phyloP scores from a whole-genome alignment of 306 rosid genomes.

The Dalbergia cochinchinensis region DNA sequence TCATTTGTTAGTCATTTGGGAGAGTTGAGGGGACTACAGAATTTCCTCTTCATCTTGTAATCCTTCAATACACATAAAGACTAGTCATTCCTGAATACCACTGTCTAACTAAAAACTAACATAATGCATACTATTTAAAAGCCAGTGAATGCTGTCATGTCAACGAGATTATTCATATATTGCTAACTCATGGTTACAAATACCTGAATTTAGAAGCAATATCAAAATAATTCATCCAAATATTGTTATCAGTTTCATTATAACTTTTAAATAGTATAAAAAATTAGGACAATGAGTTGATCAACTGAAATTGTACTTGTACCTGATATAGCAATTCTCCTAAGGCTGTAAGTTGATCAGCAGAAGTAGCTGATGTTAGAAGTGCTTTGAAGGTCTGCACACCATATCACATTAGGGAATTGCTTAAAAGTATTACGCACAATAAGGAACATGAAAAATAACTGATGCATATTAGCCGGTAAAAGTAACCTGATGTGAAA shows the following conservation, averaged over 20 bases:
- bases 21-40: too few species aligned
- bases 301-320: constrained; percentile 31
- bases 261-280: neutral
- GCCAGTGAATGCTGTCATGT: neutral
- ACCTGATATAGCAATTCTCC: constrained; percentile 98
- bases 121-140: neutral
- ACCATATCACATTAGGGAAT: constrained; percentile 30
- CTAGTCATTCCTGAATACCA: too few species aligned
- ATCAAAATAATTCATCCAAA: constrained; percentile 1
- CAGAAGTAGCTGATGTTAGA: constrained; percentile 74
- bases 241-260: constrained; percentile 35
- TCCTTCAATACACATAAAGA: too few species aligned
- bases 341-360: constrained; percentile 80
- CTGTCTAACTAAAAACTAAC: too few species aligned
- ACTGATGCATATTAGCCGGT: constrained; percentile 16
- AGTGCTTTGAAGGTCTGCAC: constrained; percentile 88
- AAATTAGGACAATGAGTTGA: constrained; percentile 11
- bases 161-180: constrained; percentile 1
- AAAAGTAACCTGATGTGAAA: neutral
- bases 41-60: too few species aligned
- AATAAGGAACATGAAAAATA: constrained; percentile 8
- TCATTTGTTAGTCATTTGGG: too few species aligned
- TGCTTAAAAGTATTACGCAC: neutral
- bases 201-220: constrained; percentile 13
- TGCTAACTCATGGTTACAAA: constrained; percentile 6